Evolutionary conservation across 768 basidiomycete species (phyloP).

Genomic region (Pholiota microspora): DNA sequence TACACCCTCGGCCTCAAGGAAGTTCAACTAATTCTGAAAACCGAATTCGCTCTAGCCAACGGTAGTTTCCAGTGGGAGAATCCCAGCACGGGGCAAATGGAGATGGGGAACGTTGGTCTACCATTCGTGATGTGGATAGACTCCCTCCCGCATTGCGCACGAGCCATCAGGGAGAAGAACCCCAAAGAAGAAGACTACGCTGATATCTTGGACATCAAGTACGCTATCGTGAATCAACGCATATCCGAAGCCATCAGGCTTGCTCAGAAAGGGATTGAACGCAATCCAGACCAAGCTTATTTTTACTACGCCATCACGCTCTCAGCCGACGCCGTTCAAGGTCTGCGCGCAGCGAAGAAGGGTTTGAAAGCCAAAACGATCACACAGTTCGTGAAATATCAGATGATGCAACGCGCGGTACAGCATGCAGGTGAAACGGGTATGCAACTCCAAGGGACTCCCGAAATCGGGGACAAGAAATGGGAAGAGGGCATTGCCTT

Average conservation of each 20-base stretch:
- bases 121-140: constrained; percentile 62
- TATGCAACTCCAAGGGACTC: constrained; percentile 41
- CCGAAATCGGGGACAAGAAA: constrained; percentile 36
- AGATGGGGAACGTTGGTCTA: constrained; percentile 45
- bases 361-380: constrained; percentile 56
- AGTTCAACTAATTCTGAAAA: constrained; percentile 47
- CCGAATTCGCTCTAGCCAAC: constrained; percentile 62
- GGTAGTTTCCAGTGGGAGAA: constrained; percentile 50
- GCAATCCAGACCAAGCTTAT: constrained; percentile 59
- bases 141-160: constrained; percentile 57
- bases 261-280: constrained; percentile 46
- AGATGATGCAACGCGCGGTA: constrained; percentile 60
- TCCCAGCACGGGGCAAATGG: constrained; percentile 37
- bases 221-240: constrained; percentile 45
- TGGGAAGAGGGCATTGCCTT: constrained; percentile 64
- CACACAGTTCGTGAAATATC: constrained; percentile 54
- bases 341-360: constrained; percentile 62
- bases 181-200: constrained; percentile 48
- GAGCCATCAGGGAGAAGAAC: constrained; percentile 46
- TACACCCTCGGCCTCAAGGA: constrained; percentile 49
- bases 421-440: constrained; percentile 61
- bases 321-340: constrained; percentile 43
- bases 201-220: constrained; percentile 67
- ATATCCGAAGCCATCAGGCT: constrained; percentile 45
- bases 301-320: constrained; percentile 63